Conservation (phyloP, 75 land plant genomes). For the Sequoiadendron giganteum region DNA sequence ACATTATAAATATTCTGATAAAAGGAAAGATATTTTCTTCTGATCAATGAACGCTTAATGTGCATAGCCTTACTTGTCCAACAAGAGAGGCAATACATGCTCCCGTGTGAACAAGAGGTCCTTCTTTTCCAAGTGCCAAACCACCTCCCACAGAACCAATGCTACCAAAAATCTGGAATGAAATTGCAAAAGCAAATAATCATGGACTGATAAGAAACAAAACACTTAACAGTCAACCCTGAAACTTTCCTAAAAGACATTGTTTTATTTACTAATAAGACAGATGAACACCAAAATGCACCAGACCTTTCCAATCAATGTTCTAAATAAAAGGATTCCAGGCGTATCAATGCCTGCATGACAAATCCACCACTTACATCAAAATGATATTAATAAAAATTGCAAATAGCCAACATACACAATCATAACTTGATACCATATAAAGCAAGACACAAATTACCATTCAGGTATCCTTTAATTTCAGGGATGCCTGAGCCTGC, state of each 20-base stretch:
- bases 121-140: slow-evolving; percentile 97
- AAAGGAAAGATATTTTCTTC: background rate
- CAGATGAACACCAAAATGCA: background rate
- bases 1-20: background rate
- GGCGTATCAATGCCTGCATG: slow-evolving; percentile 89
- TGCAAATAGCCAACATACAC: background rate
- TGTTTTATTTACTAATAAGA: background rate
- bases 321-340: slow-evolving; percentile 94
- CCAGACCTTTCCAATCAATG: slow-evolving; percentile 93
- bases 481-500: slow-evolving; percentile 99
- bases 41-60: background rate
- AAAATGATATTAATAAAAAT: background rate
- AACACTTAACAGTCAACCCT: background rate
- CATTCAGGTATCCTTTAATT: slow-evolving; percentile 97
- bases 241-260: background rate
- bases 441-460: slow-evolving; percentile 37
- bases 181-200: slow-evolving; percentile 7
- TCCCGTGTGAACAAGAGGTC: slow-evolving; percentile 99
- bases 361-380: background rate
- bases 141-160: slow-evolving; percentile 99
- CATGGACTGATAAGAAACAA: background rate
- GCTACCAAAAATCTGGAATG: slow-evolving; percentile 87
- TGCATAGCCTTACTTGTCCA: slow-evolving; percentile 70
- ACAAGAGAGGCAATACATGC: slow-evolving; percentile 98
- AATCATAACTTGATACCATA: background rate